phyloP scores from a whole-genome alignment of 2,329 filamentous ascomycete species.

The Fusarium sp. region DNA sequence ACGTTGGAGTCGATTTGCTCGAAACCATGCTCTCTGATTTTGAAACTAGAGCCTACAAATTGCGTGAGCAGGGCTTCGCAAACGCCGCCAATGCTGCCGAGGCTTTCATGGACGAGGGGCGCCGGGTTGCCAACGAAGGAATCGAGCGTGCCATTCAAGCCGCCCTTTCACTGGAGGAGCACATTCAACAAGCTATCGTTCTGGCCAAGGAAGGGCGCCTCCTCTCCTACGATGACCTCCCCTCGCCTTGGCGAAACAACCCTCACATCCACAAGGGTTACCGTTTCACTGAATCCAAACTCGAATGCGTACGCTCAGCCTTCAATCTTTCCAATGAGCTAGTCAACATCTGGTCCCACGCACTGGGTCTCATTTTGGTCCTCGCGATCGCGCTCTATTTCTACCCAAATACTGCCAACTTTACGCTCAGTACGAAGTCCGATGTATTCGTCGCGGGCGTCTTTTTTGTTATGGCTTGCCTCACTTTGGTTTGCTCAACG shows the following conservation, averaged over 20 bases:
- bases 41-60: constrained; percentile 81
- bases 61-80: constrained; percentile 79
- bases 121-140: constrained; percentile 82
- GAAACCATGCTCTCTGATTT: constrained; percentile 87
- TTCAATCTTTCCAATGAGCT: constrained; percentile 90
- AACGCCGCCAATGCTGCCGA: constrained; percentile 72
- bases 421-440: constrained; percentile 83
- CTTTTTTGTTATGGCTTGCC: constrained; percentile 96
- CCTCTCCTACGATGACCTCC: constrained; percentile 89
- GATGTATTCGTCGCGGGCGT: constrained; percentile 91
- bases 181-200: constrained; percentile 79
- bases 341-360: constrained; percentile 98
- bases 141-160: constrained; percentile 82
- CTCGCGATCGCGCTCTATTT: constrained; percentile 93
- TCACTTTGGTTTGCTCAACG: constrained; percentile 93
- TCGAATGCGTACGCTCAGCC: constrained; percentile 86
- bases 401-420: constrained; percentile 89
- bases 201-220: constrained; percentile 82
- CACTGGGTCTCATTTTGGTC: constrained; percentile 87
- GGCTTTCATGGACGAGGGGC: constrained; percentile 79
- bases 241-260: constrained; percentile 92
- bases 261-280: constrained; percentile 92
- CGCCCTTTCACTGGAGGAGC: constrained; percentile 82
- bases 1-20: constrained; percentile 85
- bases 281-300: constrained; percentile 90